Conservation (phyloP, 192 early-diverging fungal genomes). For the Mortierella antarctica region DNA sequence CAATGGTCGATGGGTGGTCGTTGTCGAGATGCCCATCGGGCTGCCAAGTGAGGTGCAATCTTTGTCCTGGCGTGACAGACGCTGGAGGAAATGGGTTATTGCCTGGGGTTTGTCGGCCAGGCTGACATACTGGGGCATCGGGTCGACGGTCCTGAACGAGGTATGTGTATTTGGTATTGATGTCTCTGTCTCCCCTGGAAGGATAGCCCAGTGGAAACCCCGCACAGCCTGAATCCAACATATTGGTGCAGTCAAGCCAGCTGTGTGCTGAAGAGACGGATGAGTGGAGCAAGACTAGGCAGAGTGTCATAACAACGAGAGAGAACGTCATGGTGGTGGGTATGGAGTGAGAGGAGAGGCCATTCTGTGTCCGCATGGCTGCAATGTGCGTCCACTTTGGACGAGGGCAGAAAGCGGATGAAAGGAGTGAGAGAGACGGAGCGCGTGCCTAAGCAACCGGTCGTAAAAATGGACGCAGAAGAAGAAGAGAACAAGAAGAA, state of each 20-base stretch:
- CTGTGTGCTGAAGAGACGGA: constrained; percentile 15
- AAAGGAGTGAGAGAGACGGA: background rate
- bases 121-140: constrained; percentile 38
- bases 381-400: too few relatives aligned
- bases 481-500: too few relatives aligned
- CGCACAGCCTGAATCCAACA: constrained; percentile 20
- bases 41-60: constrained; percentile 33
- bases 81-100: constrained; percentile 41
- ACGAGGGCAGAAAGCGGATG: background rate
- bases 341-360: background rate
- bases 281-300: background rate
- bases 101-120: constrained; percentile 30
- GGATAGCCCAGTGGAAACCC: constrained; percentile 38
- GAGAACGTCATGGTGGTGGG: background rate
- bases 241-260: constrained; percentile 43
- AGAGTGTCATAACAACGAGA: background rate
- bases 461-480: background rate
- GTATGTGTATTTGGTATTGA: constrained; percentile 50
- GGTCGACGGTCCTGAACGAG: constrained; percentile 32
- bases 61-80: constrained; percentile 15
- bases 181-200: constrained; percentile 22
- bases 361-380: too few relatives aligned
- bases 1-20: constrained; percentile 19
- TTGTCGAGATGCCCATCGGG: constrained; percentile 46
- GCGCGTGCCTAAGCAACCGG: background rate